A percentile compares a stretch with the other conserved stretches of the same genome.
These are phyloP conservation scores for Neofusicoccum sp. DNA, from an alignment of 2,329 filamentous ascomycete genomes.

Conservation along the genomic window DNA sequence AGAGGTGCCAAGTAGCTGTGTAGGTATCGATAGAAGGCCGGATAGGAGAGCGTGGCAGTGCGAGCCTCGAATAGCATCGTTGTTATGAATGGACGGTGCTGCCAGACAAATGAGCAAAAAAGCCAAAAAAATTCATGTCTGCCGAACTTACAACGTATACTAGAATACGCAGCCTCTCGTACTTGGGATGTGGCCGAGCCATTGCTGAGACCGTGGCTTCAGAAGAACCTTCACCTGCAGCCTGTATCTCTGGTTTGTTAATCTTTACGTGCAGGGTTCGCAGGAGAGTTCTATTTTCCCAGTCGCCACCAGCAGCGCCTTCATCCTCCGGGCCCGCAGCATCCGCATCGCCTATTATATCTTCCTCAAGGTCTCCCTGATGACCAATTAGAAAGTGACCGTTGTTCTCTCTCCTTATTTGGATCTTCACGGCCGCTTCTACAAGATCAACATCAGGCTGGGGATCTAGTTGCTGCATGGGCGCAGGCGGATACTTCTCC, in stretches of 20 bases:
- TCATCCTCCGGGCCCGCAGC: conserved; percentile 16
- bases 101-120: neutral
- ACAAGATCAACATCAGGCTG: conserved; percentile 45
- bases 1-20: conserved; percentile 53
- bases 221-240: neutral
- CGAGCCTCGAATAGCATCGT: conserved; percentile 67
- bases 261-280: conserved; percentile 68
- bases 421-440: conserved; percentile 61
- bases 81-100: conserved; percentile 71
- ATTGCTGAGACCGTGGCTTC: neutral
- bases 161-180: conserved; percentile 57
- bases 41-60: conserved; percentile 53
- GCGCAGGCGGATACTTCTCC: conserved; percentile 24
- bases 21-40: conserved; percentile 49
- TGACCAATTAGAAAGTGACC: conserved; percentile 68
- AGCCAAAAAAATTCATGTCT: neutral
- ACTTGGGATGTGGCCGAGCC: conserved; percentile 2
- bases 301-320: conserved; percentile 26
- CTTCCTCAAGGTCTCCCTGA: conserved; percentile 58
- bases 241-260: conserved; percentile 17
- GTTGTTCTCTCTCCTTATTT: conserved; percentile 43
- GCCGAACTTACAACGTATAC: conserved; percentile 59
- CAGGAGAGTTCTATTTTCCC: conserved; percentile 55
- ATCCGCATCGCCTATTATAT: conserved; percentile 46
- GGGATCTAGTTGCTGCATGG: conserved; percentile 37